Evolutionary conservation across 805 yeast species (phyloP).

Genomic region (Wickerhamiella kurtzmanii): DNA sequence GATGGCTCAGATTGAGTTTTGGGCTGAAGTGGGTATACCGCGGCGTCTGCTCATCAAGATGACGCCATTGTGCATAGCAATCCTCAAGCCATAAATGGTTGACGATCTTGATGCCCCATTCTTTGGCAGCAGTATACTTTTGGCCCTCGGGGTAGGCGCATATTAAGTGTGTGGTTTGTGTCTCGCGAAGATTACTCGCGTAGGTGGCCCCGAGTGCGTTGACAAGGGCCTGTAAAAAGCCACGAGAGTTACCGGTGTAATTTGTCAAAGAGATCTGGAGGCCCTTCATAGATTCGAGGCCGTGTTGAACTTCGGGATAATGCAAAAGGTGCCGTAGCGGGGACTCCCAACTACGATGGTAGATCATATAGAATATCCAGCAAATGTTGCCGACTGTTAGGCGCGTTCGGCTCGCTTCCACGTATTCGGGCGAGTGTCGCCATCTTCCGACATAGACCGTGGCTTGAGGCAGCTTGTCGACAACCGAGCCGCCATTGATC

Average conservation of each 20-base stretch:
- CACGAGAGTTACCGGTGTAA: slow-evolving; percentile 73
- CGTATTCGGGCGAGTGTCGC: slow-evolving; percentile 45
- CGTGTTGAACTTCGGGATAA: slow-evolving; percentile 47
- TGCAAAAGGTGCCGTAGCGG: slow-evolving; percentile 50
- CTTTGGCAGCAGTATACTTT: slow-evolving; percentile 59
- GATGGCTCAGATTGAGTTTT: slow-evolving; percentile 30
- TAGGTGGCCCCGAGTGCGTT: slow-evolving; percentile 62
- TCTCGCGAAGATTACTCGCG: slow-evolving; percentile 49
- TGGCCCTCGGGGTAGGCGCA: slow-evolving; percentile 56
- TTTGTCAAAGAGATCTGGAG: slow-evolving; percentile 57
- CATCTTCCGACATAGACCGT: slow-evolving; percentile 49
- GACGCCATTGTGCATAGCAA: slow-evolving; percentile 49
- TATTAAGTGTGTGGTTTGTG: slow-evolving; percentile 57
- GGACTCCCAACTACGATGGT: slow-evolving; percentile 38
- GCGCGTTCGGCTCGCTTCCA: slow-evolving; percentile 30
- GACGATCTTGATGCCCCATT: slow-evolving; percentile 54
- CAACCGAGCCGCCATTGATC: slow-evolving; percentile 42
- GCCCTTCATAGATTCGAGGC: slow-evolving; percentile 41
- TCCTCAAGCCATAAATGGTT: slow-evolving; percentile 88
- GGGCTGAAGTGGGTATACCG: slow-evolving; percentile 38
- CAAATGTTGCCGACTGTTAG: slow-evolving; percentile 48
- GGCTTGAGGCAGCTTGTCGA: slow-evolving; percentile 22
- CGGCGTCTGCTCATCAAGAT: slow-evolving; percentile 33
- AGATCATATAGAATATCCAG: slow-evolving; percentile 64
- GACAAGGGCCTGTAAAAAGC: slow-evolving; percentile 51